Base-by-base conservation (phyloP, 176 grass and related monocot genomes). In the Oryza rufipogon region DNA sequence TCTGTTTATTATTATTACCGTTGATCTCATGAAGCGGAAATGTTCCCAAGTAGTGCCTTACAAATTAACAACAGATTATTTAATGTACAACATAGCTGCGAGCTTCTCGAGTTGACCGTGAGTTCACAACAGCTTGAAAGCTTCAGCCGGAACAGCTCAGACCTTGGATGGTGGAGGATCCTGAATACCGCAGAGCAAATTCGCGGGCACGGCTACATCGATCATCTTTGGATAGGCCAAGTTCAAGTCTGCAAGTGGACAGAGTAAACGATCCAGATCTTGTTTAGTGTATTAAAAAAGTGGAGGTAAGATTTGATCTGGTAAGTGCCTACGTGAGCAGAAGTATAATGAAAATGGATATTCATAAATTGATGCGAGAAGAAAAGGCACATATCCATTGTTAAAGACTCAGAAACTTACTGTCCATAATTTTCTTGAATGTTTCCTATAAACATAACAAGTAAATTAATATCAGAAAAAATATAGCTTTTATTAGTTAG, bases 161-260 rank as follows among this genome's bases (percentile, higher is more conserved):
- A 70, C 77, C 65, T 91, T 92, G 10, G 91, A 34, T 48, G 80
- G 79, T 9, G 58, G 79, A 9, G 58, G 77, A 87, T 99, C 96
- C 87, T 96, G 93, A 52, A 99, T 73, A 11, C 93, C 96, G 66
- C 96, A 94, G 51, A 90, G 82, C 91, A 92, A 78, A 81, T 99
- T 99, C 73, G 89, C 89, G 6, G 89, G 93, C 48, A 98, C 87
- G 36, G 93, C 93, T n/a, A 89, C 81, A 73, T 95, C 93, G 7
- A 98, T 98, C 91, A 95, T 98, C 91, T 94, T 98, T 47, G 96
- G 93, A 83, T 94, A 96, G 39, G 88, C 4, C 86, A 98, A 79
- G 52, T 94, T 96, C 71, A 98, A 84, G 86, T 91, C 93, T 98
- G 91, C n/a, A 92, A 65, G 48, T 52, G 49, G 83, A 84, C 65